phyloP scores from a whole-genome alignment of 2,329 filamentous ascomycete genomes.

The Phaeosphaeria sp. region DNA sequence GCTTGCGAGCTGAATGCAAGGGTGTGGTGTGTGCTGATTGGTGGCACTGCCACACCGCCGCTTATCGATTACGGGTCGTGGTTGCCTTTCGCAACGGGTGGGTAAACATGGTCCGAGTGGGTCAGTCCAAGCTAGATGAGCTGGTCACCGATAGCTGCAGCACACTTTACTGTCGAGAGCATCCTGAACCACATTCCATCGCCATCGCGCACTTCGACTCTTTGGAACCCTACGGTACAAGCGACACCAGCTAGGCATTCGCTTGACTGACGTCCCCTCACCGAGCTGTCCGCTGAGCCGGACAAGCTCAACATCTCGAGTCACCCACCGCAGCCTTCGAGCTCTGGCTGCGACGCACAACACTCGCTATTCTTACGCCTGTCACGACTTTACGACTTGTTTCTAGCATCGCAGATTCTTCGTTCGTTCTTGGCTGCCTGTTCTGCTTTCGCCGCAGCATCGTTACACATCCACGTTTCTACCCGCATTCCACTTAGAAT shows the following conservation, averaged over 20 bases:
- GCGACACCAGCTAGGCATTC: conserved; percentile 21
- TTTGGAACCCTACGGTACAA: conserved; percentile 1
- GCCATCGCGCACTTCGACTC: conserved; percentile 11
- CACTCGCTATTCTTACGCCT: conserved; percentile 24
- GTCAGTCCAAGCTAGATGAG: conserved; percentile 29
- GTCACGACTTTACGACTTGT: conserved; percentile 42
- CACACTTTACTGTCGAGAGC: conserved; percentile 18
- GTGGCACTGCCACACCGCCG: conserved; percentile 30
- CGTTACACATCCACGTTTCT: conserved; percentile 15
- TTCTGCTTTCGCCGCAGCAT: conserved; percentile 7
- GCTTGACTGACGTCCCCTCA: conserved; percentile 31
- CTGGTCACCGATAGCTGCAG: conserved; percentile 25
- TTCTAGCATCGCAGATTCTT: conserved; percentile 6
- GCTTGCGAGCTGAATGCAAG: conserved; percentile 21
- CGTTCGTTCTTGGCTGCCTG: conserved; percentile 12
- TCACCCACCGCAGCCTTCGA: conserved; percentile 27
- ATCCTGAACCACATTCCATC: conserved; percentile 20
- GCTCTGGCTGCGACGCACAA: conserved; percentile 22
- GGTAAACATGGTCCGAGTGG: conserved; percentile 28
- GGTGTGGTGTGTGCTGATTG: conserved; percentile 22
- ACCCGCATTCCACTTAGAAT: conserved; percentile 3
- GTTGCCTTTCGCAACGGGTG: conserved; percentile 32
- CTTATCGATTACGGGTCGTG: conserved; percentile 29
- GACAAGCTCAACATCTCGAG: conserved; percentile 36
- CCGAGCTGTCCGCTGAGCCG: conserved; percentile 41